Base-by-base conservation (phyloP, 2,329 filamentous ascomycete genomes). In the Aureobasidium sp. region DNA sequence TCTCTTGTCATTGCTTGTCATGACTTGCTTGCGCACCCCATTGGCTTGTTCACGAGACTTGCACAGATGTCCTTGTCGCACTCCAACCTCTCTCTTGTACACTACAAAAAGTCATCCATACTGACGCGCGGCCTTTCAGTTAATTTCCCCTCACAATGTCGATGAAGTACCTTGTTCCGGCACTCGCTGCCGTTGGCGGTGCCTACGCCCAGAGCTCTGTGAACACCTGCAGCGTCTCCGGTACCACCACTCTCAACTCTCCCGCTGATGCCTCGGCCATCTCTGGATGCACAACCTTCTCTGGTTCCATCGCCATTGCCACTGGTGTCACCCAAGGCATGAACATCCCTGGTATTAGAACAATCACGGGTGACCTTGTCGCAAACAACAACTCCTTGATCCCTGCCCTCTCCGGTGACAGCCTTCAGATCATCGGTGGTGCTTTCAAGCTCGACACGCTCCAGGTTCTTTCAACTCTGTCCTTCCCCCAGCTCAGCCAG, bases 391-490 rank as follows among this genome's bases (percentile, higher is more conserved):
- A 79, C 65, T 83, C 85, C 65, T 79, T 82, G 65, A 77, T 97
- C 64, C 84, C 83, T 69, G 81, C 79, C 62, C 75, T 97, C 64
- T 75, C 78, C 59, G 87, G 85, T 65, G 73, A 77, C 64, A 79
- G 81, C 61, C 80, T 97, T 66, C 72, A 77, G 66, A 77, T 78
- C 55, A 89, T 99, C 71, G 82, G 80, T 52, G 86, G 88, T 53
- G 75, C 73, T n/a, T 91, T 97, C 79, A 75, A 78, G 63, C 78
- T 97, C 65, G 77, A 82, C 67, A 84, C 84, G 67, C 79, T 91
- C 62, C 89, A 86, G 65, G 78, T 84, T 39, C 81, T 99, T 61
- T 84, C 82, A 68, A 82, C 78, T 61, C 79, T 97, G 63, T 79
- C 76, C 67, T 86, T 96, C 78, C 77, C 81, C 62, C 70, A 77